Evolutionary conservation across 257 asterid genomes (phyloP), one percentile per base, ranked within the genome.

Genomic region (Nicotiana benthamiana): DNA sequence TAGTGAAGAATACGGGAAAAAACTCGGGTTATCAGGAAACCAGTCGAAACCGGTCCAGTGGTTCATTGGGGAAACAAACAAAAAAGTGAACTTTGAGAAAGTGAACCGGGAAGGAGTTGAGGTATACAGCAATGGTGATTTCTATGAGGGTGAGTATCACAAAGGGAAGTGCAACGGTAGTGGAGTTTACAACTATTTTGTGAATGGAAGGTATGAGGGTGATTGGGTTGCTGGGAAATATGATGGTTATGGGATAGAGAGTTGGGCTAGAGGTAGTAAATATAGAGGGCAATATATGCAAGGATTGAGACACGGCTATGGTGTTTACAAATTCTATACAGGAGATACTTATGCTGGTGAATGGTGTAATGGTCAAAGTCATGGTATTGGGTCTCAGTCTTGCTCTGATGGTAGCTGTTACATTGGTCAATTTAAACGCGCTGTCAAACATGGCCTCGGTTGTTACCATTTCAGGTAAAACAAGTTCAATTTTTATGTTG

Each of bases 181-280:
- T 80, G 90, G 90, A 57, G 89, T 87, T 26, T 87, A 87, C 80
- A 62, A 87, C 57, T 87, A 83, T 79, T 80, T 68, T 36, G 83
- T 82, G 67, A 85, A 81, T 75, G 90, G 90, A 57, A 81, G 80
- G 32, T 81, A 72, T 81, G 83, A 94, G 51, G 98, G 98, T 66
- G 98, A 94, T 61, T 94, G 98, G 98, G 74, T 94, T 57, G 98
- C 92, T 3, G 77, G 77, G 22, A 70, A 43, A 18, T 70, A 70
- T 70, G 77, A 70, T 43, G 77, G 77, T 0, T 90, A 88, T 80
- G 98, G 98, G 30, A 90, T 94, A 80, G 98, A 94, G 88, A 90
- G 94, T 43, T 94, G 98, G 98, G 90, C 95, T 0, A 90, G 91
- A 68, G 98, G 98, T 63, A 92, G 98, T 40, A 87, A 89, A 70